Base-by-base conservation (phyloP, 2,329 filamentous ascomycete genomes). In the Exophiala sp. region DNA sequence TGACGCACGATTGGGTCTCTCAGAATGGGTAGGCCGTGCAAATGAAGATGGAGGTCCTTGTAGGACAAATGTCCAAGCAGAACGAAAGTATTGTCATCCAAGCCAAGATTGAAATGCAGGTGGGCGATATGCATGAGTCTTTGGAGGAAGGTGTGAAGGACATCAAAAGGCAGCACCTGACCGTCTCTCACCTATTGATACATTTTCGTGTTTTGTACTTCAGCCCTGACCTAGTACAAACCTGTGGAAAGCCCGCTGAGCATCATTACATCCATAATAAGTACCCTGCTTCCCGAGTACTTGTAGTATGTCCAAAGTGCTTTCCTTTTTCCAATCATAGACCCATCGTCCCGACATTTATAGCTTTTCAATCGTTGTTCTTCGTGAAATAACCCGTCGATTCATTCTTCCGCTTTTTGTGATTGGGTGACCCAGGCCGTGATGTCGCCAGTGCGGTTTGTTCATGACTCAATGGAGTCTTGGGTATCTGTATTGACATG, bases 361-460 rank as follows among this genome's bases (percentile, higher is more conserved):
- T 60, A 41, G 45, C 41, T 49, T 62, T 60, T 63, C 64, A 63
- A 24, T 60, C 55, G 50, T 58, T 58, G 50, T 66, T 54, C 50
- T 71, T 69, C 20, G 69, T 65, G 52, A 74, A 75, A 61, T 74
- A 75, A 36, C 65, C 63, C n/a, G 64, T 58, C 51, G 65, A 66
- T 1, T 65, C 64, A 50, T 65, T 69, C 52, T 72, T 70, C 40
- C 67, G 65, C 47, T 63, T 65, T 42, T 63, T 62, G 35, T 60
- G 61, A 38, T 68, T 63, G 3, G 78, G 78, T 3, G 78, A 79
- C 7, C 68, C 71, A 10, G 78, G 78, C 39, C 60, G 45, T 34
- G 80, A 83, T 9, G 80, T 80, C 2, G 79, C 78, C 43, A 80
- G 60, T 2, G 74, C 73, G 10, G 65, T 65, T 35, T 65, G 75